Evolutionary conservation across 1,139 yeast species (phyloP).

Genomic region (Debaryomyces robertsiae): DNA sequence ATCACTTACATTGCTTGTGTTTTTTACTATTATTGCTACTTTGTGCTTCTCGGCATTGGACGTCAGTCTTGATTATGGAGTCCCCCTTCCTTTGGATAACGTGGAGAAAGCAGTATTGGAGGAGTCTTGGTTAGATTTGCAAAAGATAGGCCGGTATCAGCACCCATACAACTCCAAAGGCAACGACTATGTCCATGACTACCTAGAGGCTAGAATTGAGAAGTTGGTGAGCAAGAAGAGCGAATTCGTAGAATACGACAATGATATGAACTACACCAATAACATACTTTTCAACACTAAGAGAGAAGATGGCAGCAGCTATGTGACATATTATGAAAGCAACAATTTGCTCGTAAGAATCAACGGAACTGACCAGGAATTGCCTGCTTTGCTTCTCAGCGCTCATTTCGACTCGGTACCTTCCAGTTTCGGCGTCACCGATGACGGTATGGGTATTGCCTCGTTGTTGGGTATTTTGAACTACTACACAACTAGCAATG

Average conservation of each 20-base stretch:
- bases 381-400: slow-evolving; percentile 72
- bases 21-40: slow-evolving; percentile 42
- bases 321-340: slow-evolving; percentile 75
- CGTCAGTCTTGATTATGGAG: slow-evolving; percentile 39
- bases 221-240: slow-evolving; percentile 27
- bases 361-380: slow-evolving; percentile 56
- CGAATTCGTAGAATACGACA: slow-evolving; percentile 51
- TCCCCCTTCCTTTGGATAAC: slow-evolving; percentile 40
- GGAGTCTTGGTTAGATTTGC: slow-evolving; percentile 69
- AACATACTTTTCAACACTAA: slow-evolving; percentile 47
- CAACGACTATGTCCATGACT: slow-evolving; percentile 76
- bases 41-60: slow-evolving; percentile 32
- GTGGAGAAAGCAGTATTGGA: slow-evolving; percentile 44
- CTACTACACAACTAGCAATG: slow-evolving; percentile 40
- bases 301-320: slow-evolving; percentile 38
- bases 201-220: slow-evolving; percentile 50
- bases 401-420: slow-evolving; percentile 94
- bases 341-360: slow-evolving; percentile 74
- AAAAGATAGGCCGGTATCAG: slow-evolving; percentile 59
- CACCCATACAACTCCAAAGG: slow-evolving; percentile 82
- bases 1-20: slow-evolving; percentile 52
- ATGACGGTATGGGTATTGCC: slow-evolving; percentile 92
- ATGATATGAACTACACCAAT: slow-evolving; percentile 47
- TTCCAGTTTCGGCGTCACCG: slow-evolving; percentile 84
- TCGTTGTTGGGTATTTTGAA: slow-evolving; percentile 72